These are phyloP conservation scores for Picea mariana DNA, from an alignment of 83 land plant genomes.

Conservation along the genomic window DNA sequence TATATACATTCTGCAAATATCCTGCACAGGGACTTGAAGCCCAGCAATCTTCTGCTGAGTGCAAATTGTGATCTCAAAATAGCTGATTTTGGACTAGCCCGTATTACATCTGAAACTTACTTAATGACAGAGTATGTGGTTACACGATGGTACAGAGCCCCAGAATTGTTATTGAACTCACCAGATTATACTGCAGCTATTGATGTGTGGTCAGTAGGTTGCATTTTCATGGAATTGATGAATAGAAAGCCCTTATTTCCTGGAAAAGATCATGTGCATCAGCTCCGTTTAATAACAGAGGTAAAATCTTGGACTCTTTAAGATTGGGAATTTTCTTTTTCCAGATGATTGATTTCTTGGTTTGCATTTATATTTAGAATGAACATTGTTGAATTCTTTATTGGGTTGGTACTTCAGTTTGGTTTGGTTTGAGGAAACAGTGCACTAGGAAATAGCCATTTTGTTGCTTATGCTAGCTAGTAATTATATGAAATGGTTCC, in stretches of 20 bases:
- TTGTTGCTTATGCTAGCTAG: too few relatives aligned
- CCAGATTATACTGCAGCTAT: conserved; percentile 82
- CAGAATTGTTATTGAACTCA: conserved; percentile 73
- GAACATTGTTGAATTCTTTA: too few relatives aligned
- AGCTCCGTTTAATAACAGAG: conserved; percentile 68
- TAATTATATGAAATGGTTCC: too few relatives aligned
- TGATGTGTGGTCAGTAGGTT: conserved; percentile 82
- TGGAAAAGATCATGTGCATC: conserved; percentile 78
- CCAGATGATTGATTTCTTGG: too few relatives aligned
- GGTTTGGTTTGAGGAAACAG: too few relatives aligned
- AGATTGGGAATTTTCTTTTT: too few relatives aligned
- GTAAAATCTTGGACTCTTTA: conserved; percentile 20
- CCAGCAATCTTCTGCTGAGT: conserved; percentile 72
- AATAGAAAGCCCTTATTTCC: conserved; percentile 68
- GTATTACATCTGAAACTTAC: conserved; percentile 68
- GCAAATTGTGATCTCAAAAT: conserved; percentile 82
- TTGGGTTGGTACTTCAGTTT: too few relatives aligned
- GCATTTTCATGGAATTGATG: conserved; percentile 80
- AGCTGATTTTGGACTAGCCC: conserved; percentile 79
- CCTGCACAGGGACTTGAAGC: conserved; percentile 76
- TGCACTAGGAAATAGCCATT: background rate
- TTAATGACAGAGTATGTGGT: conserved; percentile 87
- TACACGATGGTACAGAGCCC: conserved; percentile 84
- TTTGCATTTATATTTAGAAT: too few relatives aligned
- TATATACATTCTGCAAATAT: conserved; percentile 85